A percentile compares a stretch with the other conserved stretches of the same genome.
These are phyloP conservation scores for Mucor circinelloides DNA, from an alignment of 371 early-diverging fungal genomes.

Conservation along the genomic window DNA sequence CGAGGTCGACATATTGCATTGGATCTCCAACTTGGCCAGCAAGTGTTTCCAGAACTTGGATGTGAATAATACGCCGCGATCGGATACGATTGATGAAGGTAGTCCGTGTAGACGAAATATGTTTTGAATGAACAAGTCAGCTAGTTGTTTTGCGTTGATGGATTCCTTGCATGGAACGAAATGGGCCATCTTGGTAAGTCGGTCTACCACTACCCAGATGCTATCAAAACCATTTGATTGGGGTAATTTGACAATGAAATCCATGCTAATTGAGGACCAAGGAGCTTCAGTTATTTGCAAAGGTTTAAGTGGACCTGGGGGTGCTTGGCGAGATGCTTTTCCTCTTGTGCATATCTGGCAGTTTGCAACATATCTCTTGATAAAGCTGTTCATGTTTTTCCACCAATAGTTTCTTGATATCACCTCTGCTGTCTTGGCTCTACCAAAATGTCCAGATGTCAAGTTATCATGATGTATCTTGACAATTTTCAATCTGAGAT, in stretches of 20 bases:
- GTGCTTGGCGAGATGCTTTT: constrained; percentile 26
- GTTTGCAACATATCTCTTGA: constrained; percentile 34
- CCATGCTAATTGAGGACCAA: constrained; percentile 50
- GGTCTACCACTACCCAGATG: constrained; percentile 51
- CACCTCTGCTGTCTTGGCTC: constrained; percentile 40
- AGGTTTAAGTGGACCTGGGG: constrained; percentile 39
- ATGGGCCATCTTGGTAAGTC: constrained; percentile 45
- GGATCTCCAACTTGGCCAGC: constrained; percentile 20
- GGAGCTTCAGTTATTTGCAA: constrained; percentile 38
- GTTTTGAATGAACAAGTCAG: constrained; percentile 27
- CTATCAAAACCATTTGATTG: constrained; percentile 28
- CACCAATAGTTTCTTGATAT: constrained; percentile 41
- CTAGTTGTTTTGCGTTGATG: constrained; percentile 30
- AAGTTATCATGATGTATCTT: constrained; percentile 39
- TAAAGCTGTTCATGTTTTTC: constrained; percentile 39
- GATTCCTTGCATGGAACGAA: constrained; percentile 35
- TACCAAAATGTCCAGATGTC: constrained; percentile 51
- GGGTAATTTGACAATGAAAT: constrained; percentile 54
- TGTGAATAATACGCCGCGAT: constrained; percentile 48
- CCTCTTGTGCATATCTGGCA: constrained; percentile 46
- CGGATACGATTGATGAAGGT: constrained; percentile 46
- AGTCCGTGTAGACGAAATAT: constrained; percentile 45
- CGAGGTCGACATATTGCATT: constrained; percentile 41
- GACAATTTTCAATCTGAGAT: no score
- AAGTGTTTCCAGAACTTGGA: constrained; percentile 33